These are phyloP conservation scores for Cubamyces sp. DNA, from an alignment of 768 basidiomycete species.

Conservation along the genomic window DNA sequence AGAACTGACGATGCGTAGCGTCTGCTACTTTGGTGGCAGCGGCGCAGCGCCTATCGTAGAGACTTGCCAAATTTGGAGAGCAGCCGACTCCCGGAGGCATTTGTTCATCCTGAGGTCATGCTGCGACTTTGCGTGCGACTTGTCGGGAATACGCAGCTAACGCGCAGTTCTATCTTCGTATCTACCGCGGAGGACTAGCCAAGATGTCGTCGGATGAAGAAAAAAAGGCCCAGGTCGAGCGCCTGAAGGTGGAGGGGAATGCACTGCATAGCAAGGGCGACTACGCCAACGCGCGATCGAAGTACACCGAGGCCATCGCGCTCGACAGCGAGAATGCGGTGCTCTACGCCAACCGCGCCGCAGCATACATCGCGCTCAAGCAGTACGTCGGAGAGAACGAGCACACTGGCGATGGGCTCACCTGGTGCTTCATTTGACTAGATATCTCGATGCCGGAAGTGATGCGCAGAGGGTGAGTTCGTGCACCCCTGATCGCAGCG, in stretches of 20 bases:
- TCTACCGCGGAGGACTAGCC: neutral
- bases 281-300: constrained; percentile 40
- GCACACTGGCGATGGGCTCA: neutral
- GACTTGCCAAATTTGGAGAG: neutral
- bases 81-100: neutral
- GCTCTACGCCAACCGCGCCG: constrained; percentile 50
- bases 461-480: constrained; percentile 25
- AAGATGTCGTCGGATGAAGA: constrained; percentile 19
- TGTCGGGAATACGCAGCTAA: neutral
- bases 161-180: neutral
- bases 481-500: too few species aligned
- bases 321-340: constrained; percentile 43
- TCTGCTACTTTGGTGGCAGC: neutral
- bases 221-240: constrained; percentile 17
- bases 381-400: constrained; percentile 32
- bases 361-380: constrained; percentile 42
- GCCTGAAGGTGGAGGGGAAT: constrained; percentile 48
- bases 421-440: neutral
- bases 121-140: too few species aligned
- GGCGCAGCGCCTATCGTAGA: neutral
- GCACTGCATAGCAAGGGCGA: constrained; percentile 39
- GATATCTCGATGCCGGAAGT: constrained; percentile 23
- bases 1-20: too few species aligned
- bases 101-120: too few species aligned
- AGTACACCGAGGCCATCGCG: constrained; percentile 49